A percentile compares a stretch with the other conserved stretches of the same genome.
Conservation (phyloP, 352 stramenopile genomes). For the Phytophthora pini region DNA sequence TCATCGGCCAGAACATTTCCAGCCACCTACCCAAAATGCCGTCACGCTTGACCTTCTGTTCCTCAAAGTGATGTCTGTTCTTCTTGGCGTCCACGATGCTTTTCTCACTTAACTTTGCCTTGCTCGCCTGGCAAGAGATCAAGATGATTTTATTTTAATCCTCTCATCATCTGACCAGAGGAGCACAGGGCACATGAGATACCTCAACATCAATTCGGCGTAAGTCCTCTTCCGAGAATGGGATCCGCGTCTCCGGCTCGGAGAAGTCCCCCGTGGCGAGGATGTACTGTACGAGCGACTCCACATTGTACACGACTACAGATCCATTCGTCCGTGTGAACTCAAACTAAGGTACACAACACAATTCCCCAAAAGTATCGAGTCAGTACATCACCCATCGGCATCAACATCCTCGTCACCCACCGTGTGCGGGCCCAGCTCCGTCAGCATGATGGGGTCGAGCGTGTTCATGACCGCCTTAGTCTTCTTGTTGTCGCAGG, state of each 20-base stretch:
- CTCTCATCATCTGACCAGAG: slow-evolving; percentile 39
- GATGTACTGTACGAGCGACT: slow-evolving; percentile 90
- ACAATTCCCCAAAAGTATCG: slow-evolving; percentile 10
- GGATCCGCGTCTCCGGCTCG: slow-evolving; percentile 88
- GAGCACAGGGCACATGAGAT: slow-evolving; percentile 30
- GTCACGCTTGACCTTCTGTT: slow-evolving; percentile 84
- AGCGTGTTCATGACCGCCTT: slow-evolving; percentile 78
- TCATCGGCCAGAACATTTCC: too few relatives aligned
- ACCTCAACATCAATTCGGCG: slow-evolving; percentile 77
- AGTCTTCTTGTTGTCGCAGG: slow-evolving; percentile 50
- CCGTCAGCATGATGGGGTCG: slow-evolving; percentile 90
- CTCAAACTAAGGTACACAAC: slow-evolving; percentile 62
- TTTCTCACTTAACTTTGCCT: slow-evolving; percentile 62
- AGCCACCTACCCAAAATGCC: slow-evolving; percentile 69
- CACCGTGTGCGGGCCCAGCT: slow-evolving; percentile 80
- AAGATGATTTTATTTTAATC: slow-evolving; percentile 37
- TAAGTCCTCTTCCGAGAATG: slow-evolving; percentile 86
- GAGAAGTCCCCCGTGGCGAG: slow-evolving; percentile 89
- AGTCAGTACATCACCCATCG: slow-evolving; percentile 23
- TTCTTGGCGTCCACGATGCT: slow-evolving; percentile 80
- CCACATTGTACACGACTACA: slow-evolving; percentile 87
- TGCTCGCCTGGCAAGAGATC: slow-evolving; percentile 59
- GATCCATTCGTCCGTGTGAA: slow-evolving; percentile 86
- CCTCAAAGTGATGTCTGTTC: slow-evolving; percentile 81
- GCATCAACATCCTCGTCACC: slow-evolving; percentile 5